Percentiles rank a stretch among this genome's conserved stretches.
Conservation (phyloP, 75 land plant genomes). For the Selaginella tamariscina region DNA sequence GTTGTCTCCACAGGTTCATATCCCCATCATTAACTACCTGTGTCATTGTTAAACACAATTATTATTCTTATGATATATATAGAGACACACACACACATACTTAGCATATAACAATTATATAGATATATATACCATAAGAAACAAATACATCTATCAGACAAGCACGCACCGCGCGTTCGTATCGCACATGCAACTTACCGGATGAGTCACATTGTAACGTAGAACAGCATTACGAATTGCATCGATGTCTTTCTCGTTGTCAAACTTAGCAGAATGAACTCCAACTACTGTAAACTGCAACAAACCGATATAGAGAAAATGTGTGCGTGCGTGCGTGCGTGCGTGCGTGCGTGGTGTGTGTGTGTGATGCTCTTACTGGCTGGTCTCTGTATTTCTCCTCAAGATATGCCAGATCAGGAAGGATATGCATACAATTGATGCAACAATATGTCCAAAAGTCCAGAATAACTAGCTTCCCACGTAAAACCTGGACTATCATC, state of each 20-base stretch:
- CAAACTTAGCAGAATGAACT: slow-evolving; percentile 27
- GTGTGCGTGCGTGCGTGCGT: too few species aligned
- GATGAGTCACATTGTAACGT: slow-evolving; percentile 27
- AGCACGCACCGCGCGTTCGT: too few species aligned
- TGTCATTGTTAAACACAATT: background rate
- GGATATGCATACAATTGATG: slow-evolving; percentile 94
- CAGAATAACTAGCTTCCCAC: slow-evolving; percentile 82
- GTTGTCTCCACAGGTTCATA: slow-evolving; percentile 80
- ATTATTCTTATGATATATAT: background rate
- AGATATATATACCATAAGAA: too few species aligned
- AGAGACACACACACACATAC: too few species aligned
- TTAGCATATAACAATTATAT: too few species aligned
- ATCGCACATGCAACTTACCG: slow-evolving; percentile 16
- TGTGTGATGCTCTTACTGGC: slow-evolving; percentile 54
- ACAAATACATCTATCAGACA: too few species aligned
- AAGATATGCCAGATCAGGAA: slow-evolving; percentile 83
- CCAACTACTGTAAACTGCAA: slow-evolving; percentile 71
- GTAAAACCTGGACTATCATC: slow-evolving; percentile 44
- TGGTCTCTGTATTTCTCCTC: slow-evolving; percentile 71
- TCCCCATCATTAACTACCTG: slow-evolving; percentile 98
- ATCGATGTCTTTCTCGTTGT: slow-evolving; percentile 25
- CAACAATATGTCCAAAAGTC: slow-evolving; percentile 99
- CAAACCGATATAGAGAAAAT: background rate
- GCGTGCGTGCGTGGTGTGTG: too few species aligned
- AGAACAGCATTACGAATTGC: slow-evolving; percentile 28